phyloP scores from a whole-genome alignment of 1,284 basidiomycete species.

The Ustilago cynodontis region DNA sequence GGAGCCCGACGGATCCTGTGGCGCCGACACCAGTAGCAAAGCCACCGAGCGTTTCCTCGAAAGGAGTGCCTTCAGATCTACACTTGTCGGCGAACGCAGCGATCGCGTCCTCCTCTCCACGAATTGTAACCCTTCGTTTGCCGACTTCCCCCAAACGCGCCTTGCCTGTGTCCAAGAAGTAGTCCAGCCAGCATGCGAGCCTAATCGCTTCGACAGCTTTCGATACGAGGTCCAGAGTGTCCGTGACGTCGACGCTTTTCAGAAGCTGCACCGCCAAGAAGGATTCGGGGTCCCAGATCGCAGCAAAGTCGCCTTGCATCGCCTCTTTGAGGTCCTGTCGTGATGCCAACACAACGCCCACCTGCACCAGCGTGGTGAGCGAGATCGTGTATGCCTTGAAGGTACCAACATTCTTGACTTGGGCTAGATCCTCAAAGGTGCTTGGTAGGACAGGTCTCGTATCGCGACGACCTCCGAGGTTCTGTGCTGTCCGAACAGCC shows the following conservation, averaged over 20 bases:
- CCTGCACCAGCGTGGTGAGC: conserved; percentile 33
- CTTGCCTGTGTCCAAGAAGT: conserved; percentile 4
- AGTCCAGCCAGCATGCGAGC: conserved; percentile 37
- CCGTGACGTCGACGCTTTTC: conserved; percentile 15
- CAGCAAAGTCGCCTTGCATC: conserved; percentile 31
- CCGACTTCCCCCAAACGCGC: not conserved
- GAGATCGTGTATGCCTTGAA: conserved; percentile 8
- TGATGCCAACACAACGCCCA: conserved; percentile 20
- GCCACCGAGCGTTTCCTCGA: conserved; percentile 8
- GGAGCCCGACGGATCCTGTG: not conserved
- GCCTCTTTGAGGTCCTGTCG: conserved; percentile 31
- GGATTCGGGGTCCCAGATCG: conserved; percentile 45
- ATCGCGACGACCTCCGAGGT: not conserved
- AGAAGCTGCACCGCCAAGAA: conserved; percentile 23
- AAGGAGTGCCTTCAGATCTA: not conserved
- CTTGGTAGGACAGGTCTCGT: not conserved
- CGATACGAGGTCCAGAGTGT: conserved; percentile 20
- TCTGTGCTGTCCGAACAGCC: not conserved
- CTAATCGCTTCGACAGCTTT: conserved; percentile 26
- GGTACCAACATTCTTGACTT: not conserved
- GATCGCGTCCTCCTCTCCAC: conserved; percentile 5
- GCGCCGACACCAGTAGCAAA: not conserved
- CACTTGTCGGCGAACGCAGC: not conserved
- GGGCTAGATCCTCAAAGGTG: conserved; percentile 14
- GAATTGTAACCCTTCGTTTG: conserved; percentile 6